Base-by-base conservation (phyloP, 106 monocot species). In the Dioscorea zingiberensis region DNA sequence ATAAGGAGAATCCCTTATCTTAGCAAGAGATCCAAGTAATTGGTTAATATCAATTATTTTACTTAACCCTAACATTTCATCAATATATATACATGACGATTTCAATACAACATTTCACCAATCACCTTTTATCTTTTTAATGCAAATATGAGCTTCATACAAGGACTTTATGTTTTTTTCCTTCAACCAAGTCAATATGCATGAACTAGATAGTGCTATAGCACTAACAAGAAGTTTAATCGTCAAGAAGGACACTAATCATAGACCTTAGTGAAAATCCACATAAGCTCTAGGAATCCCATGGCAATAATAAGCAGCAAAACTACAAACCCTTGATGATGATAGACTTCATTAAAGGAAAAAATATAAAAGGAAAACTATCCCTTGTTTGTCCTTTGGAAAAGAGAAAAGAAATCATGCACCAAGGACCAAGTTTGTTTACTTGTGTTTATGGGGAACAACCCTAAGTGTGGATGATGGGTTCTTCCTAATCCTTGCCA, bases 261-360 rank as follows among this genome's bases (percentile, higher is more conserved):
- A 56, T 56, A 56, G 56, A 56, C 23, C 56, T 56, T 21, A 56
- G 23, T 19, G n/a, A 23, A 23, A 24, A 11, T 56, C 56, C 23
- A 56, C 56, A 3, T 56, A 21, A 56, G 56, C 51, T 51, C 4
- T 4, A 56, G 56, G 23, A 56, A 22, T 24, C 23, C 56, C 23
- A 16, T 19, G 19, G 4, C 19, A 19, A 53, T 53, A 53, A 22
- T 12, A 56, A 56, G 0, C 7, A 12, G 22, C 22, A 56, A 56
- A 24, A 23, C 56, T 56, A 19, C 56, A 56, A 56, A 56, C 56
- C 22, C 56, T 56, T 56, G 56, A 38, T 38, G 38, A 38, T 38
- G 38, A 53, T 19, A 53, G 16, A 1, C 49, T 53, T 53, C 1
- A 19, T 19, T 53, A 19, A 16, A 18, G 14, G 0, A 53, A 18